Evolutionary conservation across 345 rosid genomes (phyloP).

Genomic region (Abelmoschus esculentus): DNA sequence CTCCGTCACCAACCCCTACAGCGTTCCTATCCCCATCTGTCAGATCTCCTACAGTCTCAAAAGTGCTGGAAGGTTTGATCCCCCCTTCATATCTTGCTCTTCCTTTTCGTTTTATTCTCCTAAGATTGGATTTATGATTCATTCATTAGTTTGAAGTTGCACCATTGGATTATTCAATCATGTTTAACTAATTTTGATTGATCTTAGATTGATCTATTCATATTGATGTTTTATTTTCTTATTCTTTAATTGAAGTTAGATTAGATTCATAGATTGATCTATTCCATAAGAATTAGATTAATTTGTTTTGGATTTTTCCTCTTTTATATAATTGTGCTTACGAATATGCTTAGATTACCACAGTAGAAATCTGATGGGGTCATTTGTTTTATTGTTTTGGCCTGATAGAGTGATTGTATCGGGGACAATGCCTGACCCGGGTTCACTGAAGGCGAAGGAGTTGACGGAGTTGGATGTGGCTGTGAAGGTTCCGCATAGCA

Average conservation of each 20-base stretch:
- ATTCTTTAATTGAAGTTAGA: too few relatives aligned
- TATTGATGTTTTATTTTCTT: neutral
- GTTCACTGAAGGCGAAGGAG: slow-evolving; percentile 62
- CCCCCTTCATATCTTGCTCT: too few relatives aligned
- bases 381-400: neutral
- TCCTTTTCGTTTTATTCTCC: neutral
- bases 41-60: slow-evolving; percentile 72
- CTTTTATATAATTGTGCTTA: too few relatives aligned
- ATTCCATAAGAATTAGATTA: neutral
- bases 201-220: neutral
- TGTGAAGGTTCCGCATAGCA: slow-evolving; percentile 57
- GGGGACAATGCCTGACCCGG: slow-evolving; percentile 81
- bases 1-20: slow-evolving; percentile 67
- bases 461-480: slow-evolving; percentile 51
- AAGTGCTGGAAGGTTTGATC: slow-evolving; percentile 51
- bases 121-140: neutral
- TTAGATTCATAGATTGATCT: too few relatives aligned
- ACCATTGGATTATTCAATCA: neutral
- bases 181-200: neutral
- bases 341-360: neutral
- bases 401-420: slow-evolving; percentile 54
- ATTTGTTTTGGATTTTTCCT: too few relatives aligned
- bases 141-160: neutral
- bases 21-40: slow-evolving; percentile 66
- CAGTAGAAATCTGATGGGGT: neutral